Evolutionary conservation across 352 stramenopile genomes (phyloP), one percentile per base, ranked within the genome.

Genomic region (Pilasporangium apinafurcum): DNA sequence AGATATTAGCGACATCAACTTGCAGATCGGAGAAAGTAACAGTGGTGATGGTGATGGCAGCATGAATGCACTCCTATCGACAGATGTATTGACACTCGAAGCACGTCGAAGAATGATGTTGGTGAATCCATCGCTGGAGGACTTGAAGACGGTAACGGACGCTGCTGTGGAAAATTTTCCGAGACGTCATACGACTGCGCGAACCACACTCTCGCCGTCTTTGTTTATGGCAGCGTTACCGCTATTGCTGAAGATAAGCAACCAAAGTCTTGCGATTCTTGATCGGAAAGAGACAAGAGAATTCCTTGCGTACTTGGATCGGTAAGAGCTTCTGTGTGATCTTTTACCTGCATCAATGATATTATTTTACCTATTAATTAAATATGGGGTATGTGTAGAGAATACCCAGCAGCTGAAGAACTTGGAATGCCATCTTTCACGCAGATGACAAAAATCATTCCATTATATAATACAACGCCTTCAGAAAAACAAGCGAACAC

Each of bases 261-360:
- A 87, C 36, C 56, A 76, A 34, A 84, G 50, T 34, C 47, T 90
- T 14, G 68, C 71, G 6, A 38, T 74, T 35, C 55, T 90, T n/a
- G 60, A 90, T 22, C 74, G 74, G 1, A 22, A 38, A 7, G 64
- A 85, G 18, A 53, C 69, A 31, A 37, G 53, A 27, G 41, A 37
- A 8, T 81, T 90, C 43, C 29, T 87, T 8, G 32, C 45, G 4
- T 78, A 80, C 31, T 56, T 90, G 12, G 59, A 86, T 25, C 24
- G 44, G 52, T 53, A 36, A 9, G 44, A 32, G 27, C 24, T 36
- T 17, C 22, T 37, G 25, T 22, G 27, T 8, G n/a, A 24, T 17
- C 29, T 28, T 13, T 26, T 25, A 26, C 14, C 16, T 31, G 9
- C 42, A 7, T 34, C 8, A 25, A 16, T 17, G 7, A 5, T 13